Evolutionary conservation across 2,329 filamentous ascomycete species (phyloP), one percentile per base, ranked within the genome.

Genomic region (Alternaria arbusti): DNA sequence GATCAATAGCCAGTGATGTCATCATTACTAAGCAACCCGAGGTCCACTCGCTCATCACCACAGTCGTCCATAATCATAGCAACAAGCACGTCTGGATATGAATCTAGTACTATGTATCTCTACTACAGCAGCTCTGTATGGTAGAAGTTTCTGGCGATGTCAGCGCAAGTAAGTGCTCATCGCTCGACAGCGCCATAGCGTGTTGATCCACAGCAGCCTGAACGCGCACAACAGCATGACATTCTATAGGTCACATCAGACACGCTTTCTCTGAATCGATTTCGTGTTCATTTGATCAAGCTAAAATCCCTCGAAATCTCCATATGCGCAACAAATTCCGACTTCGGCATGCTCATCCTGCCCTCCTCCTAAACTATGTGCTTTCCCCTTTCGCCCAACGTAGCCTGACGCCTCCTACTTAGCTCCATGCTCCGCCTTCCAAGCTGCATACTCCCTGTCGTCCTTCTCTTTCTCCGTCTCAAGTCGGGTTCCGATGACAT

Each of bases 391-490:
- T 10, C n/a, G 47, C 4, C 25, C 25, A 10, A 43, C 9, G 17
- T 11, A 13, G n/a, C 26, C n/a, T 13, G 28, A 26, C 25, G 30
- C 8, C 20, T 25, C 28, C 30, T 52, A 52, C 28, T 52, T 40
- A 9, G 13, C 30, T 20, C 49, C 49, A 40, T 36, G 36, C 22
- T 32, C 46, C 46, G 13, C 20, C 56, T 58, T 58, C 56, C 56
- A 58, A 23, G 50, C 56, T 23, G 50, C 22, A 28, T 26, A 58
- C 6, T 58, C 46, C 8, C 46, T 58, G 7, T 58, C 46, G 8
- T 50, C 17, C n/a, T 51, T 58, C 20, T 58, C 44, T 4, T 51
- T n/a, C n/a, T 49, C 56, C 6, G 56, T 58, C 30, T 58, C 56
- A 7, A 15, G 22, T 8, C 23, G 52, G 4, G 10, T 10, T 28